Conservation (phyloP, 2,329 filamentous ascomycete species). For the Pyrenophora tritici-repentis region DNA sequence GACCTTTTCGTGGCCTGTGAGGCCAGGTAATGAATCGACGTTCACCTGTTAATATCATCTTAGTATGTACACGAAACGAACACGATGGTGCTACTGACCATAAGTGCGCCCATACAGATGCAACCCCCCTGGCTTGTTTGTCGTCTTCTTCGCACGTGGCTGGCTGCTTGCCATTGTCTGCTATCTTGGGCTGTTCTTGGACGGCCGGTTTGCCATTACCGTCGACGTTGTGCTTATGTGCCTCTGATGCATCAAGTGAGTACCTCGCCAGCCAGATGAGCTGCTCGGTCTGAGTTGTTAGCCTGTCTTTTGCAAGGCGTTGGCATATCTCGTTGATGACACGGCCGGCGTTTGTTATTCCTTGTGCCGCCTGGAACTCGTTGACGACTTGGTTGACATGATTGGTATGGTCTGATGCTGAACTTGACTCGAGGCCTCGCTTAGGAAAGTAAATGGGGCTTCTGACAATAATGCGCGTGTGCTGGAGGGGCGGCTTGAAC, state of each 20-base stretch:
- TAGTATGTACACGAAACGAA: neutral
- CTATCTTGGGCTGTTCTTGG: neutral
- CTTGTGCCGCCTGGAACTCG: conserved; percentile 1
- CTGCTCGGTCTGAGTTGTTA: conserved; percentile 11
- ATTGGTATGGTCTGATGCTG: neutral
- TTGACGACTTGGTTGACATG: neutral
- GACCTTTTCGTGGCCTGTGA: neutral
- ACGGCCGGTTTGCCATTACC: neutral
- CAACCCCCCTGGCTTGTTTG: neutral
- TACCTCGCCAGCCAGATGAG: conserved; percentile 23
- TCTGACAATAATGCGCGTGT: neutral
- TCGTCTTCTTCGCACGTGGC: neutral
- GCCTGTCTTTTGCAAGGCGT: conserved; percentile 7
- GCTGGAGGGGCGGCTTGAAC: conserved; percentile 3
- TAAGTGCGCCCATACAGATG: conserved; percentile 27
- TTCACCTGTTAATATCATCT: neutral
- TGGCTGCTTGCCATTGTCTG: conserved; percentile 1
- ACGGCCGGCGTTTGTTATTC: conserved; percentile 6
- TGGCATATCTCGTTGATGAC: conserved; percentile 6
- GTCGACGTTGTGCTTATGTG: neutral
- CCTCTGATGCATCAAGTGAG: conserved; percentile 9
- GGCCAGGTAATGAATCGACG: neutral
- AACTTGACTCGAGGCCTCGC: neutral
- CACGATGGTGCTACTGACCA: conserved; percentile 14
- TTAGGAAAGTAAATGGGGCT: neutral